Conservation (phyloP, 2,329 filamentous ascomycete genomes). For the Beauveria sp. region DNA sequence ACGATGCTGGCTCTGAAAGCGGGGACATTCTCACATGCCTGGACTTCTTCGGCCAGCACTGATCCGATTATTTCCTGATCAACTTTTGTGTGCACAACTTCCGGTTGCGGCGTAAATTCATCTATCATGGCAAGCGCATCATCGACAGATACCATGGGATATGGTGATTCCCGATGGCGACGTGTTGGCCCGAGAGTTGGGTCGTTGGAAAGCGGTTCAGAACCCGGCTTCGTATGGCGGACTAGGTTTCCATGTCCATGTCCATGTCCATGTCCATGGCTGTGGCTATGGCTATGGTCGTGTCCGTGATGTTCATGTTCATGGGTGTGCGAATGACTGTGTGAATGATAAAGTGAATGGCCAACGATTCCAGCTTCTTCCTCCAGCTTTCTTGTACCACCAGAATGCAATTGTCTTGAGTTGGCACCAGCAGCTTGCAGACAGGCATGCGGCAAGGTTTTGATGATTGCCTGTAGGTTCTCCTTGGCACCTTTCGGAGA, state of each 20-base stretch:
- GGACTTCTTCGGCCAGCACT: slow-evolving; percentile 77
- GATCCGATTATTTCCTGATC: slow-evolving; percentile 61
- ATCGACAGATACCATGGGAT: slow-evolving; percentile 81
- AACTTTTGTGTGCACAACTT: slow-evolving; percentile 51
- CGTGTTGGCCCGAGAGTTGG: slow-evolving; percentile 54
- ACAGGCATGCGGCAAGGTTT: slow-evolving; percentile 92
- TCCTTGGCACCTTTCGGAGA: slow-evolving; percentile 93
- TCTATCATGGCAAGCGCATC: slow-evolving; percentile 69
- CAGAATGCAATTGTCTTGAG: slow-evolving; percentile 70
- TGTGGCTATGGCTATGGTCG: slow-evolving; percentile 10
- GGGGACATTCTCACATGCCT: slow-evolving; percentile 73
- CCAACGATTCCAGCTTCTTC: slow-evolving; percentile 61
- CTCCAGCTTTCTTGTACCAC: slow-evolving; percentile 78
- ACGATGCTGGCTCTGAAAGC: slow-evolving; percentile 95
- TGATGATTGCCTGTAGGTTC: slow-evolving; percentile 82
- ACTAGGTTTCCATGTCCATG: slow-evolving; percentile 60
- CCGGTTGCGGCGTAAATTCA: slow-evolving; percentile 61
- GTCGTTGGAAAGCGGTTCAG: slow-evolving; percentile 52
- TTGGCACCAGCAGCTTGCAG: slow-evolving; percentile 76
- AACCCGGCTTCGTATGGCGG: slow-evolving; percentile 61
- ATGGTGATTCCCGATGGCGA: slow-evolving; percentile 78
- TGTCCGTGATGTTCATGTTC: slow-evolving; percentile 23
- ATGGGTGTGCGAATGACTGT: slow-evolving; percentile 22
- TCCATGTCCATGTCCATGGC: slow-evolving; percentile 48
- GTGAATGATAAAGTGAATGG: slow-evolving; percentile 18